Base-by-base conservation (phyloP, 2,329 filamentous ascomycete genomes). In the Biscogniauxia mediterranea region DNA sequence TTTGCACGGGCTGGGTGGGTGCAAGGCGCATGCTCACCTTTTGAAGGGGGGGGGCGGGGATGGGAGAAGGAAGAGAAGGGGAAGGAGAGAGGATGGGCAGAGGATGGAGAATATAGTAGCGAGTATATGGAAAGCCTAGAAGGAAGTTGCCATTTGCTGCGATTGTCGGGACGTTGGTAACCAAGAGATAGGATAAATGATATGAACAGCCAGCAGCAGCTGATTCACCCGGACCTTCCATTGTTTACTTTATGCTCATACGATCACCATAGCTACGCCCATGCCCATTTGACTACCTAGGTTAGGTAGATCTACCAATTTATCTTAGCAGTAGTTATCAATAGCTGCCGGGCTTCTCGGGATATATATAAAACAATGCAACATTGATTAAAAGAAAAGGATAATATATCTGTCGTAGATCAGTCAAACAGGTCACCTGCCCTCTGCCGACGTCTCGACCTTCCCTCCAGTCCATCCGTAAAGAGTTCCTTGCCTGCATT, bases 381-480 rank as follows among this genome's bases (percentile, higher is more conserved):
- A 32, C 28, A 4, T 5, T 32, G 28, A 32, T 32, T 26, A 52
- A 19, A 13, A 21, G 51, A 26, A 21, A 52, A 21, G 2, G 19
- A 13, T 1, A 23, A 5, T 5, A 26, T 5, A 21, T 7, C 13
- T 26, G 9, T 5, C 9, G 25, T 25, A 26, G 11, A 56, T 83
- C 74, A 92, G 63, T 82, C 80, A 72, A 92, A 93, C 65, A 90
- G 79, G 76, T 93, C 90, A 68, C 91, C 88, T 0, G 90, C 90
- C 70, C 81, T 87, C 68, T 89, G 85, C 65, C 90, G 83, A 64
- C 80, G 81, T 61, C 81, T 80, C 15, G 83, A 81, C 64, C 86
- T 80, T 1, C 84, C 85, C 57, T 85, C 83, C 25, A 86, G 70
- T 64, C 79, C 86, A 61, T 86, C 83, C 1, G 83, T 81, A 69